Evolutionary conservation across 2,329 filamentous ascomycete genomes (phyloP).

Genomic region (Neofusicoccum cordaticola): DNA sequence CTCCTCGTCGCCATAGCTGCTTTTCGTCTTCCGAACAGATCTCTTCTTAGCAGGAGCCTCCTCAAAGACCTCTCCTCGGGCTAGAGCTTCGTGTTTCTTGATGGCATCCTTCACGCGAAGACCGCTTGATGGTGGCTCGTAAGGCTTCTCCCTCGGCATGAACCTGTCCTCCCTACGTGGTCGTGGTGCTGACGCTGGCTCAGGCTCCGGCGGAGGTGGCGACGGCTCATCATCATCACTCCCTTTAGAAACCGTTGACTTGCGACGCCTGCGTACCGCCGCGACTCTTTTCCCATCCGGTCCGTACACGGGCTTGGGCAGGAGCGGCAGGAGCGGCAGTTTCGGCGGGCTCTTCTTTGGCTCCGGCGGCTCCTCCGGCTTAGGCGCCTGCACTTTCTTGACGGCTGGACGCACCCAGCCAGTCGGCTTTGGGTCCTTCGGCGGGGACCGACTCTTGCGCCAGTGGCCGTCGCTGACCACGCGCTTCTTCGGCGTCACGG

Average conservation of each 20-base stretch:
- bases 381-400: slow-evolving; percentile 21
- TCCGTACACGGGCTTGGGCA: slow-evolving; percentile 12
- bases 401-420: slow-evolving; percentile 38
- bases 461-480: slow-evolving; percentile 93
- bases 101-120: slow-evolving; percentile 4
- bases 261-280: slow-evolving; percentile 13
- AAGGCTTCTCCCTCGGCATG: background rate
- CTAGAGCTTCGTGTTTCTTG: slow-evolving; percentile 1
- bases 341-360: slow-evolving; percentile 15
- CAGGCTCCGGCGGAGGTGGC: background rate
- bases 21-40: slow-evolving; percentile 13
- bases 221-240: slow-evolving; percentile 5
- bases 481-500: slow-evolving; percentile 77
- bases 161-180: background rate
- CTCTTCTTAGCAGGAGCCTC: slow-evolving; percentile 8
- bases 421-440: slow-evolving; percentile 34
- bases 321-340: background rate
- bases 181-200: background rate
- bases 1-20: slow-evolving; percentile 3
- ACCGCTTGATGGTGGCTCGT: slow-evolving; percentile 3
- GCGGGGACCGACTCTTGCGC: slow-evolving; percentile 54
- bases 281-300: slow-evolving; percentile 11
- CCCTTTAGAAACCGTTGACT: slow-evolving; percentile 2
- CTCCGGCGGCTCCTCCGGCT: slow-evolving; percentile 10
- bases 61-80: background rate